Percentiles rank a stretch among this genome's conserved stretches.
Evolutionary conservation across 768 basidiomycete species (phyloP).

Genomic region (Paxillus ammoniavirescens): DNA sequence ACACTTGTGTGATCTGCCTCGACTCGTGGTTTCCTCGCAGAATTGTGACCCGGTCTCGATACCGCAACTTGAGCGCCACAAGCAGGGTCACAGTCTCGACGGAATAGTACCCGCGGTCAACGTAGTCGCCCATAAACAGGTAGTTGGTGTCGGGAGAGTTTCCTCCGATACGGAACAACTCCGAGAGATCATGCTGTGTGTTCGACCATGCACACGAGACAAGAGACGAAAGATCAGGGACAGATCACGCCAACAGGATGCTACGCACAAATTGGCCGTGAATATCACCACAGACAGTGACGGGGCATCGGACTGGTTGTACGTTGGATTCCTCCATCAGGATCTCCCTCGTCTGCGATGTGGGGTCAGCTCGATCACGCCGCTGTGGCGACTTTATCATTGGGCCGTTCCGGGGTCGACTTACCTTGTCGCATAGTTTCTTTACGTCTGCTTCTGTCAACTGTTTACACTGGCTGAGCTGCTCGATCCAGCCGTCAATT

Average conservation of each 20-base stretch:
- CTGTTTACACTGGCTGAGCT: conserved; percentile 96
- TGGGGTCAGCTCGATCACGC: conserved; percentile 17
- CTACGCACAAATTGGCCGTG: conserved; percentile 98
- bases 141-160: conserved; percentile 99
- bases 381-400: conserved; percentile 5
- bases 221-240: conserved; percentile 20
- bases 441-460: conserved; percentile 94
- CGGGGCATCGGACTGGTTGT: conserved; percentile 96
- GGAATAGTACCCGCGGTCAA: conserved; percentile 98
- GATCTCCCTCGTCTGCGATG: conserved; percentile 87
- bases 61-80: conserved; percentile 95
- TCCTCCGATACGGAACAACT: conserved; percentile 97
- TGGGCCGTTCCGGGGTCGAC: conserved; percentile 28
- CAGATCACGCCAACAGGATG: conserved; percentile 17
- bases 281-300: conserved; percentile 99
- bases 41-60: conserved; percentile 97
- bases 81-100: conserved; percentile 98
- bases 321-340: conserved; percentile 99
- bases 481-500: conserved; percentile 96
- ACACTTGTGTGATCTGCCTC: conserved; percentile 99
- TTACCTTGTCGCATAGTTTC: conserved; percentile 97
- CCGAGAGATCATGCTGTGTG: conserved; percentile 94
- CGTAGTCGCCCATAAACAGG: conserved; percentile 99
- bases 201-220: conserved; percentile 11
- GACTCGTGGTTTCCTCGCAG: conserved; percentile 98